These are phyloP conservation scores for Wolfiporia cocos DNA, from an alignment of 1,284 basidiomycete genomes.

Conservation along the genomic window DNA sequence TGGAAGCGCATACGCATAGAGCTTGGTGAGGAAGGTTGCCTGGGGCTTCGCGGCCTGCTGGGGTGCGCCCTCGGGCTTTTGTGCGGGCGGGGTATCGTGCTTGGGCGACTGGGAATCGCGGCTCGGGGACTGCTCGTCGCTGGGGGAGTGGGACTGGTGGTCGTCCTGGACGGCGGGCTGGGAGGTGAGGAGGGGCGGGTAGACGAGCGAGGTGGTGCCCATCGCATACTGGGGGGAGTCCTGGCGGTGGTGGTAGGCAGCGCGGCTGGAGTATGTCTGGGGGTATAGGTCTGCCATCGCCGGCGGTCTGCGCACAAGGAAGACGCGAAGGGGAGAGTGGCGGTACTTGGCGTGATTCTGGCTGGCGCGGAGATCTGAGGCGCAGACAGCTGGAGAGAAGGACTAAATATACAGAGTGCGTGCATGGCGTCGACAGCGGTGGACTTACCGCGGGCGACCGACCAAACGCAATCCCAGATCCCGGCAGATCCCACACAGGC, in stretches of 20 bases:
- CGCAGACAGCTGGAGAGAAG: slow-evolving; percentile 1
- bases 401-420: slow-evolving; percentile 4
- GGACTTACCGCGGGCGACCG: slow-evolving; percentile 10
- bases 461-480: slow-evolving; percentile 4
- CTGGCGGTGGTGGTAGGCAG: slow-evolving; percentile 27
- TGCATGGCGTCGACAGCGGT: slow-evolving; percentile 10
- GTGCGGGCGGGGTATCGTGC: slow-evolving; percentile 31
- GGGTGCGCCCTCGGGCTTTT: slow-evolving; percentile 39
- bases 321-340: slow-evolving; percentile 29
- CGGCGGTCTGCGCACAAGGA: slow-evolving; percentile 15
- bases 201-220: slow-evolving; percentile 30
- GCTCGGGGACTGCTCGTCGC: slow-evolving; percentile 24
- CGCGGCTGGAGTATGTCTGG: slow-evolving; percentile 43
- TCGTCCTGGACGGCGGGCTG: slow-evolving; percentile 47
- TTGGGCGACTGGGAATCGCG: slow-evolving; percentile 28
- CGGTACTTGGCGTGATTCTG: slow-evolving; percentile 11
- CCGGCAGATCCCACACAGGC: not conserved
- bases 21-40: slow-evolving; percentile 87
- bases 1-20: slow-evolving; percentile 71
- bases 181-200: slow-evolving; percentile 41
- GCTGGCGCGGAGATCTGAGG: slow-evolving; percentile 8
- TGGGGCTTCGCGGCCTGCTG: slow-evolving; percentile 66
- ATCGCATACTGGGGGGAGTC: slow-evolving; percentile 26
- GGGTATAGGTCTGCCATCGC: slow-evolving; percentile 69
- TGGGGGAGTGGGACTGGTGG: slow-evolving; percentile 25